A percentile compares a stretch with the other conserved stretches of the same genome.
These are phyloP conservation scores for Citrus glauca DNA, from an alignment of 345 rosid species.

Conservation along the genomic window DNA sequence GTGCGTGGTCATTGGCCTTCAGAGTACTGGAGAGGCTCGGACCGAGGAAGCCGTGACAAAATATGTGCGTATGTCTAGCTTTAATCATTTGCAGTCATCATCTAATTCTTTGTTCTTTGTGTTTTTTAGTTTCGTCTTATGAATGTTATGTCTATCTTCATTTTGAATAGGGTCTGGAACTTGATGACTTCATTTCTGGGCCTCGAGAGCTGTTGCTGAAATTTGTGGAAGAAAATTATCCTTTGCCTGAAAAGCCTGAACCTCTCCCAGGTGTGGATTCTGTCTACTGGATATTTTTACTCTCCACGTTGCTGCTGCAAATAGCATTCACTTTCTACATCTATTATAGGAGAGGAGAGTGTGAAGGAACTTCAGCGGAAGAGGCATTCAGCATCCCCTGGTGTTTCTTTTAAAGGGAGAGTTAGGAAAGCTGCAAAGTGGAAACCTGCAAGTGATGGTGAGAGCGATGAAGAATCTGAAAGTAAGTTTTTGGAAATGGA, in stretches of 20 bases:
- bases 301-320: neutral
- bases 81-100: conserved; percentile 7
- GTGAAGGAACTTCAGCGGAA: conserved; percentile 85
- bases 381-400: conserved; percentile 88
- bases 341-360: conserved; percentile 70
- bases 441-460: conserved; percentile 83
- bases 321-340: conserved; percentile 10
- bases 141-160: conserved; percentile 3
- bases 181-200: conserved; percentile 98
- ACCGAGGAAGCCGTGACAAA: conserved; percentile 98
- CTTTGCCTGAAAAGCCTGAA: conserved; percentile 93
- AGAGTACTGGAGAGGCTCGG: conserved; percentile 99
- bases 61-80: conserved; percentile 58
- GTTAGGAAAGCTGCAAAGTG: conserved; percentile 89
- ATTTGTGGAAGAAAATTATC: conserved; percentile 96
- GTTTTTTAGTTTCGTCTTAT: conserved; percentile 10
- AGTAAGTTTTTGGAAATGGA: conserved; percentile 44
- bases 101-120: conserved; percentile 2
- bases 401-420: conserved; percentile 86
- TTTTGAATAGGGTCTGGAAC: conserved; percentile 75
- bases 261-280: conserved; percentile 59
- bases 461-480: conserved; percentile 80
- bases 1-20: conserved; percentile 97
- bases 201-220: conserved; percentile 96
- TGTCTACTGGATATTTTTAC: neutral